These are phyloP conservation scores for Pestalotiopsis sp. DNA, from an alignment of 2,329 filamentous ascomycete genomes.

Conservation along the genomic window DNA sequence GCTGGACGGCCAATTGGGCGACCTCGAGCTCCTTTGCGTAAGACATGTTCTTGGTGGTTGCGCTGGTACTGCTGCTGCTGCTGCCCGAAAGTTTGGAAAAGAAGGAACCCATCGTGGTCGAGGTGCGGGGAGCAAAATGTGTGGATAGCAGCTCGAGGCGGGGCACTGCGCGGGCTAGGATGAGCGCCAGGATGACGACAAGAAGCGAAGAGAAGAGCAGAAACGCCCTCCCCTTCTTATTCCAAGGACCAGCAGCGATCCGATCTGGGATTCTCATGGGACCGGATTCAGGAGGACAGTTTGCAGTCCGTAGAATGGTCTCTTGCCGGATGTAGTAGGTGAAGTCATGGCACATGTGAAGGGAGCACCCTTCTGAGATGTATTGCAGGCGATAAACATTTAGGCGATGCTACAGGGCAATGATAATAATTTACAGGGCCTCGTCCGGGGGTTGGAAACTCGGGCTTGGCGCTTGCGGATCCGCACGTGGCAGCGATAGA, in stretches of 20 bases:
- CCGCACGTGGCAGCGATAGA: conserved; percentile 2
- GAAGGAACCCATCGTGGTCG: conserved; percentile 5
- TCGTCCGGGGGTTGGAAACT: background rate
- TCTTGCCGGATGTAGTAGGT: conserved; percentile 11
- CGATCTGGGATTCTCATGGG: background rate
- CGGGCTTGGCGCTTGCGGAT: background rate
- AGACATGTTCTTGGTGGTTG: conserved; percentile 30
- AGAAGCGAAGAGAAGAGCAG: conserved; percentile 21
- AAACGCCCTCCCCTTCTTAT: conserved; percentile 9
- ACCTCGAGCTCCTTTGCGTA: conserved; percentile 72
- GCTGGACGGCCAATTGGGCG: conserved; percentile 74
- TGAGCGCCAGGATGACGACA: conserved; percentile 26
- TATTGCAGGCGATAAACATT: background rate
- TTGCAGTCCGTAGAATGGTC: background rate
- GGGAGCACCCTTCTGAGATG: background rate
- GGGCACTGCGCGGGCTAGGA: conserved; percentile 28
- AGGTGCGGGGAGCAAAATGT: conserved; percentile 19
- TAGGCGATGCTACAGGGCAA: background rate
- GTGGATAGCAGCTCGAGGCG: conserved; percentile 28
- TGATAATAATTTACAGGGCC: background rate
- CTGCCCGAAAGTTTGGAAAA: conserved; percentile 4
- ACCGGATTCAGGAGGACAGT: background rate
- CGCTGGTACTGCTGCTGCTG: background rate
- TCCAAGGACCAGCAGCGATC: background rate
- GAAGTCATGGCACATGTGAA: conserved; percentile 3